Evolutionary conservation across 2,329 filamentous ascomycete species (phyloP).

Genomic region (Claviceps sp.): DNA sequence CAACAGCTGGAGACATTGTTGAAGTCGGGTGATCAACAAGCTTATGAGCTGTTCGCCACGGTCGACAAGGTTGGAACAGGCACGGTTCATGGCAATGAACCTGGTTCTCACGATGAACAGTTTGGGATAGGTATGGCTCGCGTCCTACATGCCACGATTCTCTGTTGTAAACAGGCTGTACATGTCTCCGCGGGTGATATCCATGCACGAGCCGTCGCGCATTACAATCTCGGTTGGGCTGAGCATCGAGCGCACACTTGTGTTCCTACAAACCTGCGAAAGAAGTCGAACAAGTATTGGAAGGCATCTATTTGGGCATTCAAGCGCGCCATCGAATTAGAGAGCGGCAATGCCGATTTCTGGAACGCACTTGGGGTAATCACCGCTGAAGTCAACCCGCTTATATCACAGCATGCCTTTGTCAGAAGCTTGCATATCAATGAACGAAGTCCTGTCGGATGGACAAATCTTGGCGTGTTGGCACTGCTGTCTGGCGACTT

Average conservation of each 20-base stretch:
- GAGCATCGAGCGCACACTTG: constrained; percentile 71
- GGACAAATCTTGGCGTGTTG: constrained; percentile 83
- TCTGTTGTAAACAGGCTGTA: constrained; percentile 81
- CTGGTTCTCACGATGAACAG: constrained; percentile 33
- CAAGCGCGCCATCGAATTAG: constrained; percentile 89
- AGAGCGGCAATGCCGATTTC: constrained; percentile 87
- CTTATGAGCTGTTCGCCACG: constrained; percentile 51
- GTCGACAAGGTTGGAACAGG: constrained; percentile 49
- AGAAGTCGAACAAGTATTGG: constrained; percentile 54
- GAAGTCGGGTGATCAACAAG: constrained; percentile 33
- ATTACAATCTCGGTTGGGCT: constrained; percentile 93
- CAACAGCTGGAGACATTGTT: constrained; percentile 46
- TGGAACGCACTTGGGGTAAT: constrained; percentile 94
- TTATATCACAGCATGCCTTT: constrained; percentile 86
- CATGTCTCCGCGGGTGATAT: constrained; percentile 57
- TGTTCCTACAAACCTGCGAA: constrained; percentile 37
- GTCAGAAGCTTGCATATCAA: constrained; percentile 87
- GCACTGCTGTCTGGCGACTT: constrained; percentile 75
- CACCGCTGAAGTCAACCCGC: constrained; percentile 72
- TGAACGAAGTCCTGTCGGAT: constrained; percentile 69
- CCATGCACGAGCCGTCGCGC: constrained; percentile 87
- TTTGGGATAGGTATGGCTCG: constrained; percentile 38
- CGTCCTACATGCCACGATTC: constrained; percentile 57
- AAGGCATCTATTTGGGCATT: constrained; percentile 80
- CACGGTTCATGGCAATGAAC: constrained; percentile 29